Evolutionary conservation across 1,284 basidiomycete species (phyloP), one percentile per base, ranked within the genome.

Genomic region (Ceratorhiza oryzae-sativae): DNA sequence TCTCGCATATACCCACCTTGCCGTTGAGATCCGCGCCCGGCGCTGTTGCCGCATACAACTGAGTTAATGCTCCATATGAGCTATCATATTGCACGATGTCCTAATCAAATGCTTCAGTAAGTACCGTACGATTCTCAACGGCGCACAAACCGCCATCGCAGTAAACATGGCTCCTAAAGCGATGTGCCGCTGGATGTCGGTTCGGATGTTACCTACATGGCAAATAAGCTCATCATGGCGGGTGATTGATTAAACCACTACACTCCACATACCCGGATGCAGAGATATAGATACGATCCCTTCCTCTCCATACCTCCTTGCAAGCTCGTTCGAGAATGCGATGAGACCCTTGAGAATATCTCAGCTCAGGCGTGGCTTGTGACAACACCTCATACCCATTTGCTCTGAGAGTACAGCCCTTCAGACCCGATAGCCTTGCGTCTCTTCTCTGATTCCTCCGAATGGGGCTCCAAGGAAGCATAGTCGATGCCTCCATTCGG

Each of bases 271-370:
- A 71, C 75, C 75, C 48, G 75, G 75, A 56, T 73, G 48, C 1
- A 74, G 60, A 23, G 75, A 32, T 18, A 74, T 73, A 1, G 75
- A 74, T 9, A 74, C 65, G 42, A 75, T 72, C 1, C 70, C 75
- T 45, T 75, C 68, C 5, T 51, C 27, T 2, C 32, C 75, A 51
- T 75, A 75, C 10, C 72, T 30, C n/a, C 73, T 36, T 10, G 75
- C 75, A 8, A 75, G 58, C 61, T 74, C 75, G 30, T 72, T 73
- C 5, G 75, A 74, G 45, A 74, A 75, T 8, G 70, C 56, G 15
- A 73, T 53, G 12, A 62, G 58, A 13, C 30, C 74, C 74, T 74
- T n/a, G 9, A 55, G 5, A 55, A 39, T 39, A 39, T 18, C 34
- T 60, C 2, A 67, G 23, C 12, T 25, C 23, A 13, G 8, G 15